Base-by-base conservation (phyloP, 768 basidiomycete species). In the Lentinula detonsa region DNA sequence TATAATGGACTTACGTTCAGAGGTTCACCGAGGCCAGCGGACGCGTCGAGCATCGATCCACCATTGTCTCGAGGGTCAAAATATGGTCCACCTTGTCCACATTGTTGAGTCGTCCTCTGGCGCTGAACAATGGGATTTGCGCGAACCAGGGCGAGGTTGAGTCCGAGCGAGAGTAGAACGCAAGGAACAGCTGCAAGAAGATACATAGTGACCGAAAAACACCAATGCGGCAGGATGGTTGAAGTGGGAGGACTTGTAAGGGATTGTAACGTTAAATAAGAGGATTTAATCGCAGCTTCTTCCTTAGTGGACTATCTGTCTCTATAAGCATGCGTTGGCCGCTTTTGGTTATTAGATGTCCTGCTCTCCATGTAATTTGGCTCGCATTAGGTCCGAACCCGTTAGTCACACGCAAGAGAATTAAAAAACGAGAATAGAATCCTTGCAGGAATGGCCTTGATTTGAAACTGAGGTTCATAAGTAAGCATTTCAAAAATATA, bases 11-110 rank as follows among this genome's bases (percentile, higher is more conserved):
- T 76, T 35, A 82, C 79, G 61, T 83, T 81, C 65, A 83, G 62
- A 13, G 81, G 82, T 66, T 82, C 82, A 0, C 80, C 81, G 6
- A 72, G 63, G 11, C 76, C 77, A 9, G 69, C 67, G 15, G 80
- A 71, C 34, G 76, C 64, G 49, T 71, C 68, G 40, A 82, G 74
- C 76, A 75, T 73, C 2, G 81, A 81, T 3, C 81, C 80, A 0
- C 79, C 82, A 1, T 61, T 64, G 0, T 15, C 5, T 4, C 63
- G 61, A 1, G 81, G 81, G 35, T 74, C 51, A 37, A 73, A 71
- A 63, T 71, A 82, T 6, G 70, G 66, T 4, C 35, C 52, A 56
- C 61, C 55, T 53, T 62, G 43, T 31, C 43, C 57, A 46, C 57
- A 57, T 57, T 35, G 28, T 43, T 28, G 18, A 15, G 35, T 28